Percentiles rank a stretch among this genome's conserved stretches.
Conservation (phyloP, 305 asterid species). For the Petunia hybrid region DNA sequence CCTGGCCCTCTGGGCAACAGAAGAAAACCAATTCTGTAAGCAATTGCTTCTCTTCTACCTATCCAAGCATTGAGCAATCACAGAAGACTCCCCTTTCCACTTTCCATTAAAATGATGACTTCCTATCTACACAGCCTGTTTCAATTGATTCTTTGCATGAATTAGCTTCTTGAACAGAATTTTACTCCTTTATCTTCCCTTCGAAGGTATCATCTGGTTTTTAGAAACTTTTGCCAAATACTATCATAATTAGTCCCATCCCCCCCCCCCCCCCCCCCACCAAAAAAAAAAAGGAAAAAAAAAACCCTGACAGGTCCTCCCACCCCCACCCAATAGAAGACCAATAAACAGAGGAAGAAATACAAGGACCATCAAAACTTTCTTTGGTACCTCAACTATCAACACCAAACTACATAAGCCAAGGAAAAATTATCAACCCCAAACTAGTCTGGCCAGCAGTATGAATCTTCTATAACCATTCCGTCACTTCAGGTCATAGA, state of each 20-base stretch:
- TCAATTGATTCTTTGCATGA: not conserved
- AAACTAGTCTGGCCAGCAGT: not conserved
- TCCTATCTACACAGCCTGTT: not conserved
- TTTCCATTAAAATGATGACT: too few relatives aligned
- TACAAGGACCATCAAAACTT: not conserved
- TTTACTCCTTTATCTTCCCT: not conserved
- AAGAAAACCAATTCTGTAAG: not conserved
- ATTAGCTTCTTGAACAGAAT: too few relatives aligned
- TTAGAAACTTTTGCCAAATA: not conserved
- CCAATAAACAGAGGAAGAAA: not conserved
- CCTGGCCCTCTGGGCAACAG: not conserved
- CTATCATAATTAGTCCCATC: not conserved
- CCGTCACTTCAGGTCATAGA: not conserved
- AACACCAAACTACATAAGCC: not conserved
- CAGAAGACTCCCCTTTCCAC: not conserved
- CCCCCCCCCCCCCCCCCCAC: not conserved
- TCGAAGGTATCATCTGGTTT: not conserved
- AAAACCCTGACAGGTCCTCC: not conserved
- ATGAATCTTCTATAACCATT: not conserved
- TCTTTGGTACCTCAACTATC: not conserved
- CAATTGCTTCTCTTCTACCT: not conserved
- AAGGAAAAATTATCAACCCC: not conserved
- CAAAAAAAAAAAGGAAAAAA: not conserved
- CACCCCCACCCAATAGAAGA: not conserved
- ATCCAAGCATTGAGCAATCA: constrained; percentile 1